These are phyloP conservation scores for Chlorokybus atmophyticus DNA, from an alignment of 139 green algal species.

Conservation along the genomic window DNA sequence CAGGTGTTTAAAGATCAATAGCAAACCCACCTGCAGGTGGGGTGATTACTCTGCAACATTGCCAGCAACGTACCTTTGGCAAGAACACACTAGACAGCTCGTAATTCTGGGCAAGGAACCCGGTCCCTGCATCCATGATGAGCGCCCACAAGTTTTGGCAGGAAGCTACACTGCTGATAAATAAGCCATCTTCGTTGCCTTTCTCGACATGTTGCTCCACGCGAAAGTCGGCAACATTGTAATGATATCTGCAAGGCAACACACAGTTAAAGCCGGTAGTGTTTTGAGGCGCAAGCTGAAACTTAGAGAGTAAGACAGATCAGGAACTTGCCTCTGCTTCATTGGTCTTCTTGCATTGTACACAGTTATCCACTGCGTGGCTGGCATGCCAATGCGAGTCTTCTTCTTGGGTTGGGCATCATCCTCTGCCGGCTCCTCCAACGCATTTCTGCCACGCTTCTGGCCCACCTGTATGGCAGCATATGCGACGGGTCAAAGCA, in stretches of 20 bases:
- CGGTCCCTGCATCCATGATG: slow-evolving; percentile 92
- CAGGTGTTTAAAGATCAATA: neutral
- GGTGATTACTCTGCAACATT: neutral
- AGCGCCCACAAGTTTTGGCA: slow-evolving; percentile 93
- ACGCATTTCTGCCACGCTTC: slow-evolving; percentile 66
- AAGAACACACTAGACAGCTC: slow-evolving; percentile 66
- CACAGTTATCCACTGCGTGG: slow-evolving; percentile 97
- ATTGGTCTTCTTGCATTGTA: slow-evolving; percentile 97
- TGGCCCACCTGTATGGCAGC: slow-evolving; percentile 62
- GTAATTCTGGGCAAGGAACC: slow-evolving; percentile 68
- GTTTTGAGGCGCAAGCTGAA: too few species aligned
- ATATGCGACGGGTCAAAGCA: too few species aligned
- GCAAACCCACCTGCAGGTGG: neutral
- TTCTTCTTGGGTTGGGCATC: slow-evolving; percentile 79
- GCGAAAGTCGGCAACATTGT: slow-evolving; percentile 93
- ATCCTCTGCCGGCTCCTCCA: slow-evolving; percentile 55
- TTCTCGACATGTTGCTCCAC: slow-evolving; percentile 92
- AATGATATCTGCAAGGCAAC: slow-evolving; percentile 79
- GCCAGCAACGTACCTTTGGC: slow-evolving; percentile 54
- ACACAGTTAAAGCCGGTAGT: neutral
- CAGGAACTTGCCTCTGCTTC: slow-evolving; percentile 90
- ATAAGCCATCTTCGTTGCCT: slow-evolving; percentile 95
- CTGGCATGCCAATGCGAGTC: slow-evolving; percentile 82
- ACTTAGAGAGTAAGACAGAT: too few species aligned
- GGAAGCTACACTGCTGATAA: slow-evolving; percentile 87